Evolutionary conservation across 1,284 basidiomycete genomes (phyloP), one percentile per base, ranked within the genome.

Genomic region (Laetiporus sulphureus): DNA sequence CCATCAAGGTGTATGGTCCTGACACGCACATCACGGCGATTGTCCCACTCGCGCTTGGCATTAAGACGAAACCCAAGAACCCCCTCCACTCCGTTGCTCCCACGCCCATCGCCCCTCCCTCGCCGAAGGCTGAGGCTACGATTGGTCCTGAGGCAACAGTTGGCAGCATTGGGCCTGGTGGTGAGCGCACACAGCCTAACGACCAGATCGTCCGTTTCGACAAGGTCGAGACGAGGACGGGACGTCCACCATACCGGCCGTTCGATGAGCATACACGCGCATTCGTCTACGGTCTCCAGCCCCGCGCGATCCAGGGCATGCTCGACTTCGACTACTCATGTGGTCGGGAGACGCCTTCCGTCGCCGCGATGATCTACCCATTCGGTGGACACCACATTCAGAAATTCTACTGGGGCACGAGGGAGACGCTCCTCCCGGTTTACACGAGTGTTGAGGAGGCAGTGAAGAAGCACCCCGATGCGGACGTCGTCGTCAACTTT

Each of bases 321-420:
- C 87, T 99, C 55, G 95, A 99, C 78, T 99, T 99, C 58, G 95
- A 99, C 75, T 99, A 87, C 71, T 92, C 91, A 13, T 99, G 96
- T 67, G 95, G 95, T 24, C 90, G 96, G 51, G 67, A 78, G 48
- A 79, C 83, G n/a, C 94, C 95, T 36, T 91, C 86, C 41, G 95
- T 99, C 51, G 95, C 95, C 30, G 95, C 96, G 42, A 99, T 99
- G 95, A 97, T 99, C 66, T 99, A 99, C 68, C 96, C 96, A 62
- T 99, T 99, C 69, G 95, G 95, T 63, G 95, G 95, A 24, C 95
- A 98, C 71, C 95, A 98, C 72, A 96, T 98, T 66, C 95, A 99
- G 70, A 99, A 99, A 76, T 96, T 97, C 78, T 94, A 99, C 79
- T 99, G 95, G 95, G 95, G 95, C 48, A 99, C 96, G 46, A 94